These are phyloP conservation scores for Trebouxia sp. DNA, from an alignment of 139 green algal species.

Conservation along the genomic window DNA sequence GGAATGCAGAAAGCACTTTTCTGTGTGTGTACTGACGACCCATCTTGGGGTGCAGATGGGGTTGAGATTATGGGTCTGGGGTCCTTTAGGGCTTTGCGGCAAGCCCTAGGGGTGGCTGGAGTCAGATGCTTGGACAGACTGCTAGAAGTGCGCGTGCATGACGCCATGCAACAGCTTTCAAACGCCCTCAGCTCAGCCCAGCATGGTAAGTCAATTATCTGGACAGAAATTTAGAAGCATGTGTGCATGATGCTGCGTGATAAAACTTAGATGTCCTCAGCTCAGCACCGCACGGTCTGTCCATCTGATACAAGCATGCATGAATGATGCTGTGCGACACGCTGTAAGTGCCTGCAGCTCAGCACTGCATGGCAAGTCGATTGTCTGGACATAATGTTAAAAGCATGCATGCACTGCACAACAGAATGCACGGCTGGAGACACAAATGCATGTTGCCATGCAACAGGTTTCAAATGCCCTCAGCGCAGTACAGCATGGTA, in stretches of 20 bases:
- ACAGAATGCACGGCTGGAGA: too few species aligned
- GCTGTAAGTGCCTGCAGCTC: too few species aligned
- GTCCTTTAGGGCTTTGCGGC: neutral
- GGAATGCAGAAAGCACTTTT: neutral
- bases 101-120: neutral
- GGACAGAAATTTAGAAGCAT: neutral
- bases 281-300: too few species aligned
- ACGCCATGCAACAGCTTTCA: neutral
- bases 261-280: neutral
- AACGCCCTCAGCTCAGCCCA: neutral
- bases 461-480: too few species aligned
- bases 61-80: neutral
- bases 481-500: too few species aligned
- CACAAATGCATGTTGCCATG: too few species aligned
- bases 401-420: too few species aligned
- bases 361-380: too few species aligned
- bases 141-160: neutral
- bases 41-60: neutral
- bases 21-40: neutral
- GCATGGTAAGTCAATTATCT: too few species aligned
- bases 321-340: too few species aligned
- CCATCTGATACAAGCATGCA: too few species aligned
- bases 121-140: conserved; percentile 3
- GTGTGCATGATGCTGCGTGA: neutral
- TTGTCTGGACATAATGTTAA: too few species aligned